phyloP scores from a whole-genome alignment of 768 basidiomycete species.

The Russula compacta region DNA sequence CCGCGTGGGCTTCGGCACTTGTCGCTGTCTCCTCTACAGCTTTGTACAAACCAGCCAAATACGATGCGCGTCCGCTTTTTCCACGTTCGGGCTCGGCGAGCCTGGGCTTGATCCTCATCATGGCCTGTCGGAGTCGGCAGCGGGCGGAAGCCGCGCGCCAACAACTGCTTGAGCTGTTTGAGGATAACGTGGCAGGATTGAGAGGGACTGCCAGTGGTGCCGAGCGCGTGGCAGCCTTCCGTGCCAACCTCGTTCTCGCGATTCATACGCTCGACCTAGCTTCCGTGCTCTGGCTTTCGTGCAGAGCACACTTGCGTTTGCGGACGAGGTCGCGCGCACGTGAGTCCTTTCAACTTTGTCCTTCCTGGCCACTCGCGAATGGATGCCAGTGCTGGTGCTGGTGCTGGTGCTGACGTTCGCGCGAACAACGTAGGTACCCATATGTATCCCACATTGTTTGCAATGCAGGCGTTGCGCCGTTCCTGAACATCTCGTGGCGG shows the following conservation, averaged over 20 bases:
- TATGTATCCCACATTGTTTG: conserved; percentile 75
- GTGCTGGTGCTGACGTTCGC: not conserved
- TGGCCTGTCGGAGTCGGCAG: conserved; percentile 67
- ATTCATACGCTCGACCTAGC: conserved; percentile 59
- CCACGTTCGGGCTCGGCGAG: conserved; percentile 22
- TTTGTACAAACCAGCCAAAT: conserved; percentile 42
- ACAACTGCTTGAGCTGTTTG: conserved; percentile 45
- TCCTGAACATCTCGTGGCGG: conserved; percentile 45
- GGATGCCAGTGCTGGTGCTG: not conserved
- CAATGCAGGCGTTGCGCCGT: conserved; percentile 69
- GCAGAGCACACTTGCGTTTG: conserved; percentile 53
- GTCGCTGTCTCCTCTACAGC: conserved; percentile 66
- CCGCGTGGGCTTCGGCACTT: conserved; percentile 70
- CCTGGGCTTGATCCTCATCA: conserved; percentile 59
- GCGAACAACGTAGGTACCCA: conserved; percentile 43
- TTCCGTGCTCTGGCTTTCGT: no score
- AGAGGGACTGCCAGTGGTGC: conserved; percentile 33
- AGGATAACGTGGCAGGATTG: conserved; percentile 40
- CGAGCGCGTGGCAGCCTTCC: conserved; percentile 48
- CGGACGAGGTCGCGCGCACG: conserved; percentile 44
- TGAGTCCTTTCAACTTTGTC: conserved; percentile 27
- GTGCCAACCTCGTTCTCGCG: conserved; percentile 51
- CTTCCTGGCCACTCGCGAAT: not conserved
- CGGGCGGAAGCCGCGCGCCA: conserved; percentile 54
- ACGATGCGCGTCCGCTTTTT: conserved; percentile 43